phyloP scores from a whole-genome alignment of 768 basidiomycete genomes.

The Tephrocybe sp. region DNA sequence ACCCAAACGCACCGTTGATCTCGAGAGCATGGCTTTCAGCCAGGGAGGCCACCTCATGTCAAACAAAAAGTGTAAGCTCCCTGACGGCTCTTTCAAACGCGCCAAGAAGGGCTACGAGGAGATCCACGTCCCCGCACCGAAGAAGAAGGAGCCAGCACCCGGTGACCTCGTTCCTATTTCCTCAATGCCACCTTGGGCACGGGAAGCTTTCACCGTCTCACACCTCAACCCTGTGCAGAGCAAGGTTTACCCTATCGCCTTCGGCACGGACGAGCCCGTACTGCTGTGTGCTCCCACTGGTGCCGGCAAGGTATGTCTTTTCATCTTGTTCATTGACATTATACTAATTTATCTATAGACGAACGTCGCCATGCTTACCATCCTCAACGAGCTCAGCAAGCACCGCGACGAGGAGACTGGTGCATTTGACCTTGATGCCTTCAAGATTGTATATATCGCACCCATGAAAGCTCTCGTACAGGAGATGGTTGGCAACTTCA shows the following conservation, averaged over 20 bases:
- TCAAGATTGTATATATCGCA: conserved; percentile 97
- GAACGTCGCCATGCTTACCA: conserved; percentile 94
- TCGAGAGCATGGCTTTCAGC: conserved; percentile 93
- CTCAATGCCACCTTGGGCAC: conserved; percentile 81
- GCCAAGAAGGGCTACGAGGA: conserved; percentile 97
- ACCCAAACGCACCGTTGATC: conserved; percentile 81
- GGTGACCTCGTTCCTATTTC: conserved; percentile 72
- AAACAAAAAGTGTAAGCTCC: conserved; percentile 97
- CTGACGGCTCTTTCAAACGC: conserved; percentile 96
- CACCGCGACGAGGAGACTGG: conserved; percentile 82
- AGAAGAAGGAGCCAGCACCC: conserved; percentile 61
- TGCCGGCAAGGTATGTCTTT: conserved; percentile 90
- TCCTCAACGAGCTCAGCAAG: conserved; percentile 87
- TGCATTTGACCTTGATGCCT: conserved; percentile 77
- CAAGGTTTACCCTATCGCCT: conserved; percentile 89
- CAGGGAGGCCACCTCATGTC: conserved; percentile 98
- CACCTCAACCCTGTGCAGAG: conserved; percentile 90
- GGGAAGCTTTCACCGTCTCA: conserved; percentile 79
- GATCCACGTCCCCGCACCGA: conserved; percentile 93
- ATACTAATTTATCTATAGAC: conserved; percentile 53
- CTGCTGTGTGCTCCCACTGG: conserved; percentile 97
- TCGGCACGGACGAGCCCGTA: conserved; percentile 92
- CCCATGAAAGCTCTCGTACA: conserved; percentile 99
- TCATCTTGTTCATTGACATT: not conserved
- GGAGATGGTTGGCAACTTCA: conserved; percentile 97